These are phyloP conservation scores for Cladosporium sp. DNA, from an alignment of 2,329 filamentous ascomycete genomes.

Conservation along the genomic window DNA sequence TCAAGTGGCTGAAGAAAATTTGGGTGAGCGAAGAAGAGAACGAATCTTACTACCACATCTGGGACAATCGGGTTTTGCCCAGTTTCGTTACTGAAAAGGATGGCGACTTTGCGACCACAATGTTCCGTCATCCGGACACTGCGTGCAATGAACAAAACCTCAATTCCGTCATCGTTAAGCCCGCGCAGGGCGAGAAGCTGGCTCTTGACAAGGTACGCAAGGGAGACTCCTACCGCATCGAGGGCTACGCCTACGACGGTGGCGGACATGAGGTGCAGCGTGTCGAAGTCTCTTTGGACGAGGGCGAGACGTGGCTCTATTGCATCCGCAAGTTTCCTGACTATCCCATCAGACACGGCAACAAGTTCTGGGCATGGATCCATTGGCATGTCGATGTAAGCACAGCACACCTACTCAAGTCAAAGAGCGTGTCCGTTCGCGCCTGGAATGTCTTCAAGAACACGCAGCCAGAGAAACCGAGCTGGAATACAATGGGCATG, in stretches of 20 bases:
- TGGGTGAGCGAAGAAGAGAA: constrained; percentile 46
- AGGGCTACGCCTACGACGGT: constrained; percentile 53
- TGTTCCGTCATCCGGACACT: constrained; percentile 53
- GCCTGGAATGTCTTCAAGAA: constrained; percentile 54
- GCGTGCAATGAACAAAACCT: constrained; percentile 52
- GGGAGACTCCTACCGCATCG: constrained; percentile 46
- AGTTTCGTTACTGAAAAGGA: constrained; percentile 52
- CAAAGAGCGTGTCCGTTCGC: constrained; percentile 47
- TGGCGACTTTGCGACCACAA: constrained; percentile 47
- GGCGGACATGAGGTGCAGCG: constrained; percentile 52
- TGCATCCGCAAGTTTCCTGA: constrained; percentile 52
- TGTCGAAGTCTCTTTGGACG: constrained; percentile 53
- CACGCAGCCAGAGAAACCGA: constrained; percentile 48
- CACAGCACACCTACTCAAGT: constrained; percentile 45
- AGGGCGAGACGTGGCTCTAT: constrained; percentile 51
- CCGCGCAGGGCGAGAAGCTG: constrained; percentile 49
- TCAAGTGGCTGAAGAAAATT: constrained; percentile 46
- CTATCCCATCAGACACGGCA: constrained; percentile 51
- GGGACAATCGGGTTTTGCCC: constrained; percentile 52
- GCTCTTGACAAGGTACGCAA: constrained; percentile 40
- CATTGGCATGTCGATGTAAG: constrained; percentile 55
- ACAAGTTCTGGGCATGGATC: constrained; percentile 57
- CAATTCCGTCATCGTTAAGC: constrained; percentile 50
- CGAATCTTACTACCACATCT: constrained; percentile 49
- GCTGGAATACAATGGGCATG: constrained; percentile 56